phyloP scores from a whole-genome alignment of 768 basidiomycete species.

The Mrakia hoshinonis region DNA sequence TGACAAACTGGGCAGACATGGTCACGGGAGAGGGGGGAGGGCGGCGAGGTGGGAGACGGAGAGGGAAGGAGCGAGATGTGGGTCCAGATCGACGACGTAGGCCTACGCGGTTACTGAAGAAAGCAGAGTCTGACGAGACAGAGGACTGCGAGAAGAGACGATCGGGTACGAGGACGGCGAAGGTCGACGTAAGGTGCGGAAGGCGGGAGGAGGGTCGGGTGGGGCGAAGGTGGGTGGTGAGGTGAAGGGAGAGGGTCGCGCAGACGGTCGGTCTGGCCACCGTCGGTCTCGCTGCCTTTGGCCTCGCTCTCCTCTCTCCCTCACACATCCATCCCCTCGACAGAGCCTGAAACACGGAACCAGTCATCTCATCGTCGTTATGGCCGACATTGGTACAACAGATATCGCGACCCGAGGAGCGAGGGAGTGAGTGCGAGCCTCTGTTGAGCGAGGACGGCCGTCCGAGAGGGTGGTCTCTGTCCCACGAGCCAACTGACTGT shows the following conservation, averaged over 20 bases:
- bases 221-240: not conserved
- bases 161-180: not conserved
- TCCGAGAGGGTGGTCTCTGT: no score
- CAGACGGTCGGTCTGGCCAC: not conserved
- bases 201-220: not conserved
- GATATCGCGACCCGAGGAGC: constrained; percentile 28
- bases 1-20: constrained; percentile 58
- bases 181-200: not conserved
- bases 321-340: not conserved
- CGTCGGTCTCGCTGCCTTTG: not conserved
- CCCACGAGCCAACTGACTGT: no score
- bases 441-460: no score
- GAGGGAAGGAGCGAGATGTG: not conserved
- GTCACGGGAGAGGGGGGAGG: not conserved
- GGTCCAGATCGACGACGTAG: not conserved
- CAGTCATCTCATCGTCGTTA: no score
- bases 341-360: no score
- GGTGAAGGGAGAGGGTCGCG: not conserved
- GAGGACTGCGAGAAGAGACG: not conserved
- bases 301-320: not conserved
- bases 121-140: no score
- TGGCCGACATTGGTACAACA: constrained; percentile 22
- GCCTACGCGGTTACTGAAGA: no score
- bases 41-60: not conserved
- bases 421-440: constrained; percentile 23